These are phyloP conservation scores for Aspergillus ibericus DNA, from an alignment of 2,329 filamentous ascomycete species.

Conservation along the genomic window DNA sequence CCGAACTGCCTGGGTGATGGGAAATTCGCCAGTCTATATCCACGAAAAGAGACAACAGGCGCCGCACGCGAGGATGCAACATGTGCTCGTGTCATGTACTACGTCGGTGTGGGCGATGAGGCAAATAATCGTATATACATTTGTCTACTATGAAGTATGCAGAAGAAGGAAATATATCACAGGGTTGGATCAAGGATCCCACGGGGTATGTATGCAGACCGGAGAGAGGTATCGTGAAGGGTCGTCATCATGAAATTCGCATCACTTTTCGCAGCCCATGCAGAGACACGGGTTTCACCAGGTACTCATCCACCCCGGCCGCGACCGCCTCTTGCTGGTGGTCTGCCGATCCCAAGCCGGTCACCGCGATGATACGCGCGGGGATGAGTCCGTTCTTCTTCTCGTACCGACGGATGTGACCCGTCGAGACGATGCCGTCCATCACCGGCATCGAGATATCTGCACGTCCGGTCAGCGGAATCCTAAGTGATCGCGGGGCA, in stretches of 20 bases:
- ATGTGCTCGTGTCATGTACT: too few relatives aligned
- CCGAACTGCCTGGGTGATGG: too few relatives aligned
- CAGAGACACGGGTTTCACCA: slow-evolving; percentile 29
- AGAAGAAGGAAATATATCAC: background rate
- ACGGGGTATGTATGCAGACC: background rate
- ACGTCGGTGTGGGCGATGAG: too few relatives aligned
- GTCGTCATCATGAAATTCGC: slow-evolving; percentile 12
- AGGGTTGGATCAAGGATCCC: background rate
- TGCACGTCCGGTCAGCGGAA: slow-evolving; percentile 11
- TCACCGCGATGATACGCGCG: slow-evolving; percentile 29
- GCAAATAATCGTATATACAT: background rate
- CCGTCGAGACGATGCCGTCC: slow-evolving; percentile 44
- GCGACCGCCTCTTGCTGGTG: slow-evolving; percentile 27
- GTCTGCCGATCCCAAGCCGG: slow-evolving; percentile 26
- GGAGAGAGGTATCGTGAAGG: background rate
- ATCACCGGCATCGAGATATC: slow-evolving; percentile 46
- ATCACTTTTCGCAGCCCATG: slow-evolving; percentile 23
- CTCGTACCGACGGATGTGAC: slow-evolving; percentile 38
- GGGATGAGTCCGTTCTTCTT: slow-evolving; percentile 20
- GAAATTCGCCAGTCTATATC: too few relatives aligned
- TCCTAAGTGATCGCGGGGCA: background rate
- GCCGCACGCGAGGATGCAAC: too few relatives aligned
- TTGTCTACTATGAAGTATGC: background rate
- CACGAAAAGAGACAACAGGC: too few relatives aligned
- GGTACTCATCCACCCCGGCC: slow-evolving; percentile 27